phyloP scores from a whole-genome alignment of 1,284 basidiomycete species.

The Thelephora terrestris region DNA sequence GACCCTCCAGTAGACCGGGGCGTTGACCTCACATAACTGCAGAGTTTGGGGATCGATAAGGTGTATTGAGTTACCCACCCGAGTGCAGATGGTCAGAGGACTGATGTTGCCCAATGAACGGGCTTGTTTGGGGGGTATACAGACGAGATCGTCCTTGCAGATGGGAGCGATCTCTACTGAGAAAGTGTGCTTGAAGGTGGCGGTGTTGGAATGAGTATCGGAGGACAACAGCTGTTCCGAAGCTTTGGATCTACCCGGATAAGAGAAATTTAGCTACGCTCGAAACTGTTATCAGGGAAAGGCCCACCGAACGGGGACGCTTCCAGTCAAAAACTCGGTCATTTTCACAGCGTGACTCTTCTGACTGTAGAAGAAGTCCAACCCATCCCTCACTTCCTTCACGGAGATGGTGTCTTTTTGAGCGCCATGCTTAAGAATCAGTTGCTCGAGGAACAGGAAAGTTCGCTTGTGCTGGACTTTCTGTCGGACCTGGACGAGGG shows the following conservation, averaged over 20 bases:
- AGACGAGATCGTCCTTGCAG: constrained; percentile 97
- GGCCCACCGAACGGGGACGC: constrained; percentile 79
- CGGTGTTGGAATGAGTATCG: constrained; percentile 87
- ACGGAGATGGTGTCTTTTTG: constrained; percentile 95
- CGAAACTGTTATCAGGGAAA: not conserved
- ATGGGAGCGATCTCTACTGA: constrained; percentile 95
- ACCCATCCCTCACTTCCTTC: constrained; percentile 87
- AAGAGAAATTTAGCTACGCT: not conserved
- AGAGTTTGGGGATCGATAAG: constrained; percentile 86
- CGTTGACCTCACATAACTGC: constrained; percentile 71
- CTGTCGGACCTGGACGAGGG: constrained; percentile 93
- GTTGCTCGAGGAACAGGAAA: constrained; percentile 95
- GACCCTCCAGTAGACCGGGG: constrained; percentile 84
- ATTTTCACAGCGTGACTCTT: constrained; percentile 92
- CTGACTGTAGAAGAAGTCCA: constrained; percentile 94
- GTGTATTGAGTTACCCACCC: constrained; percentile 88
- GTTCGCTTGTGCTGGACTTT: constrained; percentile 98
- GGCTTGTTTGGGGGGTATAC: constrained; percentile 78
- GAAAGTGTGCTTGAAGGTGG: constrained; percentile 97
- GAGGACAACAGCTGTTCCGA: constrained; percentile 91
- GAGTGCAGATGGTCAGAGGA: constrained; percentile 80
- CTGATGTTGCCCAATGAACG: constrained; percentile 80
- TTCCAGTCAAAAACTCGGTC: constrained; percentile 88
- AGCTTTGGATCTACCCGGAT: constrained; percentile 59
- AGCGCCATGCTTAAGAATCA: constrained; percentile 93